Evolutionary conservation across 805 yeast species (phyloP).

Genomic region (Jamesozyma gamospora): DNA sequence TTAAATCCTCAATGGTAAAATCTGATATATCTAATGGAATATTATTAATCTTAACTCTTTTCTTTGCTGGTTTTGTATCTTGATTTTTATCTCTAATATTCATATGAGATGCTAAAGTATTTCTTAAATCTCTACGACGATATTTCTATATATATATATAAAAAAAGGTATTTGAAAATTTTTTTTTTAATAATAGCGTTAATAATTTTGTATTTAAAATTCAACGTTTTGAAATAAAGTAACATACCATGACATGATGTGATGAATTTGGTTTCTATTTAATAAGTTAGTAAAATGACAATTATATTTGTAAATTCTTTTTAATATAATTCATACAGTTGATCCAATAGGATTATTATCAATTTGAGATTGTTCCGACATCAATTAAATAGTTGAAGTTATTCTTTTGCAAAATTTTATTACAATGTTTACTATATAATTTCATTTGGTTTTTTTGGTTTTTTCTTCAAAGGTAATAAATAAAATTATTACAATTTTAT

Average conservation of each 20-base stretch:
- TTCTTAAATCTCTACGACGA: slow-evolving; percentile 29
- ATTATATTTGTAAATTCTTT: too few species aligned
- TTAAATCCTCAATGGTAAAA: slow-evolving; percentile 23
- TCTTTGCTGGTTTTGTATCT: slow-evolving; percentile 9
- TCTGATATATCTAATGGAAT: slow-evolving; percentile 26
- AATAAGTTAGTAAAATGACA: not conserved
- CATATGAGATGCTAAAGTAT: slow-evolving; percentile 20
- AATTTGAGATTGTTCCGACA: too few species aligned
- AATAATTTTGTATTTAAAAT: not conserved
- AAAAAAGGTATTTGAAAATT: not conserved
- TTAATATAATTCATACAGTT: too few species aligned
- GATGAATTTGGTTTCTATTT: not conserved
- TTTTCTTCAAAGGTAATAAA: too few species aligned
- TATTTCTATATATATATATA: slow-evolving; percentile 11
- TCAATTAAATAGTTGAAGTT: too few species aligned
- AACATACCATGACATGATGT: not conserved
- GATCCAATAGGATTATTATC: too few species aligned
- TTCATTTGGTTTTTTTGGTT: too few species aligned
- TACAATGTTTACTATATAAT: too few species aligned
- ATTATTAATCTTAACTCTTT: slow-evolving; percentile 16
- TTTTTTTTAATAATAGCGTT: not conserved
- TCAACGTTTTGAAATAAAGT: too few species aligned
- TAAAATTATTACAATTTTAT: too few species aligned
- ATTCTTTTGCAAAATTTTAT: too few species aligned
- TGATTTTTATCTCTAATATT: not conserved